Evolutionary conservation across 768 basidiomycete genomes (phyloP).

Genomic region (Naganishia onofrii): DNA sequence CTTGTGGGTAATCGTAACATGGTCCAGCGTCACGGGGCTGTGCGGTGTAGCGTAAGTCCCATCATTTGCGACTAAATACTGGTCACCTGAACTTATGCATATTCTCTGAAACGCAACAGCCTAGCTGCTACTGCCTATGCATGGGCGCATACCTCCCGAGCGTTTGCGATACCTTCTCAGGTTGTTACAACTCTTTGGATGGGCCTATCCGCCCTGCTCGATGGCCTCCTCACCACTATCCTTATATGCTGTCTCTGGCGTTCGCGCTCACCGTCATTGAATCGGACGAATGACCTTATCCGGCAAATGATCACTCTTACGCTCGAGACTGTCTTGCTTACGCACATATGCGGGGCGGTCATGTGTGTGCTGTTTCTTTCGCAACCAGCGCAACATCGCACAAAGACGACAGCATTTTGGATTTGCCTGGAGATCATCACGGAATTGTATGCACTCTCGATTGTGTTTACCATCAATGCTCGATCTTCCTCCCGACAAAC

Average conservation of each 20-base stretch:
- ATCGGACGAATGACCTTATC: conserved; percentile 33
- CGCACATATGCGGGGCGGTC: conserved; percentile 41
- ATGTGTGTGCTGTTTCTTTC: conserved; percentile 48
- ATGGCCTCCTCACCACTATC: conserved; percentile 40
- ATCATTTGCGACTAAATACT: background rate
- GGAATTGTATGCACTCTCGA: conserved; percentile 43
- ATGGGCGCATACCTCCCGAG: conserved; percentile 36
- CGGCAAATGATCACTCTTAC: conserved; percentile 39
- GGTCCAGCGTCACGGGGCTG: conserved; percentile 37
- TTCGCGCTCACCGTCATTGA: conserved; percentile 28
- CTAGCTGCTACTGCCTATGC: conserved; percentile 44
- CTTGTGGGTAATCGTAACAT: conserved; percentile 23
- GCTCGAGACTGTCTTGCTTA: conserved; percentile 45
- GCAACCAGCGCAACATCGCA: conserved; percentile 37
- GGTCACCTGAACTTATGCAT: background rate
- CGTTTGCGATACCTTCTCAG: conserved; percentile 42
- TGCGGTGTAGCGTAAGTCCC: conserved; percentile 43
- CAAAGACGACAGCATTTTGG: conserved; percentile 44
- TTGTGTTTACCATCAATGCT: conserved; percentile 47
- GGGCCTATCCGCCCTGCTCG: conserved; percentile 45
- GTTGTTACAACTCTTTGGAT: conserved; percentile 48
- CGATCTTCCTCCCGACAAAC: conserved; percentile 20
- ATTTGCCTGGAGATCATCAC: conserved; percentile 42
- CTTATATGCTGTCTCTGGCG: conserved; percentile 38
- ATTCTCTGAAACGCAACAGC: conserved; percentile 27